These are phyloP conservation scores for Priceomyces carsonii DNA, from an alignment of 805 yeast genomes.

Conservation along the genomic window DNA sequence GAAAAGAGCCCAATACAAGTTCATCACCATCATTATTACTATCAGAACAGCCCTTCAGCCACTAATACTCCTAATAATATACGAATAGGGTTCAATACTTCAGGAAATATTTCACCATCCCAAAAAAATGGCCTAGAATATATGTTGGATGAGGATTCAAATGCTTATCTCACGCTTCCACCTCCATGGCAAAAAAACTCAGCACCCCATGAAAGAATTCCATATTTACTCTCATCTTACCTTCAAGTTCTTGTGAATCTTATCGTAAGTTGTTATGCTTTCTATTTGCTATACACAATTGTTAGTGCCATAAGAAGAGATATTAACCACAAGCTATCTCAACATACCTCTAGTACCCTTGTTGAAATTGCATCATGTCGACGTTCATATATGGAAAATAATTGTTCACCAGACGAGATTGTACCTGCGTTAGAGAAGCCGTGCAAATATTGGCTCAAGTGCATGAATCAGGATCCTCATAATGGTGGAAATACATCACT, in stretches of 20 bases:
- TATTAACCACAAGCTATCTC: constrained; percentile 50
- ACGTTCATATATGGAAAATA: constrained; percentile 51
- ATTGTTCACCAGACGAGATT: constrained; percentile 54
- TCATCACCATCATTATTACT: constrained; percentile 51
- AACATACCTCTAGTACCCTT: constrained; percentile 44
- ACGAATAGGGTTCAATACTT: no score
- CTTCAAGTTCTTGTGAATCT: constrained; percentile 57
- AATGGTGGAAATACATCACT: constrained; percentile 50
- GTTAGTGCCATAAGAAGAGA: constrained; percentile 55
- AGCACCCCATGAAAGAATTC: constrained; percentile 50
- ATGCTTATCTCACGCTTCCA: constrained; percentile 37
- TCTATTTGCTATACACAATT: constrained; percentile 44
- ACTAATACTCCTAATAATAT: constrained; percentile 2
- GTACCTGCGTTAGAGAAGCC: constrained; percentile 59
- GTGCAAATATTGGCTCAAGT: constrained; percentile 64
- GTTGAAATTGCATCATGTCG: constrained; percentile 58
- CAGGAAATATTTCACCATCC: constrained; percentile 3
- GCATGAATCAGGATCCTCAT: constrained; percentile 62
- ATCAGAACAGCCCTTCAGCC: constrained; percentile 7
- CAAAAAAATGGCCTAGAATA: not conserved
- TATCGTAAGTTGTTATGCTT: constrained; percentile 43
- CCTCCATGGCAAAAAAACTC: constrained; percentile 59
- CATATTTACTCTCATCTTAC: constrained; percentile 62
- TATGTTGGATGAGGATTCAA: not conserved
- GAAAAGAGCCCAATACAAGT: constrained; percentile 20